Conservation (phyloP, 352 stramenopile species). For the Discostella stelligera region DNA sequence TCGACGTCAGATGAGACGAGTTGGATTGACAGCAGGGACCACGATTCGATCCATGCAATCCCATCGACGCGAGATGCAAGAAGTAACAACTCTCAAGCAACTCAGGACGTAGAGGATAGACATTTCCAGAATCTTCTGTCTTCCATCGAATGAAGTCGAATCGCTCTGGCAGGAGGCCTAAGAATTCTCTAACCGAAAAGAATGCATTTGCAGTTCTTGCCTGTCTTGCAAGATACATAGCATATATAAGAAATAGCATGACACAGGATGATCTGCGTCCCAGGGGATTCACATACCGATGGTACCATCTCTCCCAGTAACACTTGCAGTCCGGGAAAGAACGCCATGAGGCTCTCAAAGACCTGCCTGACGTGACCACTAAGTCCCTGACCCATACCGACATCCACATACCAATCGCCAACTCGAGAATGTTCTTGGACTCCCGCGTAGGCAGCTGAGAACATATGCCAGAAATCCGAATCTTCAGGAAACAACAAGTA, state of each 20-base stretch:
- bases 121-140: conserved; percentile 50
- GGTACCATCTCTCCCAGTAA: conserved; percentile 89
- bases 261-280: no score
- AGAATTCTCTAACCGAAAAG: conserved; percentile 92
- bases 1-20: conserved; percentile 40
- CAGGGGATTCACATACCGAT: no score
- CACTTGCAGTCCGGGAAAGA: conserved; percentile 95
- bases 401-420: conserved; percentile 82
- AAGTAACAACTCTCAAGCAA: conserved; percentile 97
- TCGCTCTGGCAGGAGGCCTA: conserved; percentile 93
- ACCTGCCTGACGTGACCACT: conserved; percentile 51
- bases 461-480: conserved; percentile 88
- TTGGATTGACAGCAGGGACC: conserved; percentile 22
- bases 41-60: conserved; percentile 41
- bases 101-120: conserved; percentile 93
- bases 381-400: conserved; percentile 69
- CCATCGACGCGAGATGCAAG: conserved; percentile 88
- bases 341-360: conserved; percentile 91
- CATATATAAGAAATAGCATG: no score
- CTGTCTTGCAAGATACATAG: no score
- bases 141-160: conserved; percentile 84
- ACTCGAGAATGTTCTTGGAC: conserved; percentile 69
- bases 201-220: conserved; percentile 91
- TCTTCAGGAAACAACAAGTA: conserved; percentile 93
- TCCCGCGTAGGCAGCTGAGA: conserved; percentile 67